Base-by-base conservation (phyloP, 129 eudicot species). In the Tagetes patula region DNA sequence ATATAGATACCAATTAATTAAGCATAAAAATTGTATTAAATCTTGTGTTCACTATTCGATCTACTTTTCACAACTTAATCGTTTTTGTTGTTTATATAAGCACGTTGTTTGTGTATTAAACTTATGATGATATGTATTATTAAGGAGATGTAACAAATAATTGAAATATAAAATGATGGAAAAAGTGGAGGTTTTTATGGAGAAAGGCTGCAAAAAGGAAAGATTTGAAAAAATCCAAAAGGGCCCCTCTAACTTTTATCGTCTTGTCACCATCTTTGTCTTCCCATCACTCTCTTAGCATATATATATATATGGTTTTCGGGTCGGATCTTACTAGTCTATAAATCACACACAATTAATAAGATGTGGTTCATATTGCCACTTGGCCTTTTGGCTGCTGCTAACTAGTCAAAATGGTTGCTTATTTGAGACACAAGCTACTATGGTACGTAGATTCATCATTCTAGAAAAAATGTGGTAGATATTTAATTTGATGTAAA, bases 211-310 rank as follows among this genome's bases (percentile, higher is more conserved):
- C 85, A 77, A 74, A 65, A 78, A 68, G 75, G 68, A 69, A 66
- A 71, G 68, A 78, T 78, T 54, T 71, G 73, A 65, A 65, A 72
- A 78, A 46, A 74, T 72, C 75, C 83, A 76, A 82, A 78, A 69
- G 78, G 72, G 79, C 56, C 77, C 82, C 75, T 80, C 78, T 62
- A 78, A 55, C 86, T 82, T 78, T 82, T 63, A 56, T 77, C 66
- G 86, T 82, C 80, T 82, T 61, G 83, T 82, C 86, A 82, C 65
- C 36, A 69, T 82, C 83, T 65, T 46, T 82, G 83, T 62, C 81
- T 65, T 69, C 48, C 36, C 8, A 48, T 30, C 42, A 59, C 13
- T 77, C 73, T 78, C 67, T 78, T 69, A 11, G 12, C 71, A 75
- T 56, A 61, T 68, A 14, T 50, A 58, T 62, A 70, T 43, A 65